Evolutionary conservation across 1,139 yeast genomes (phyloP).

Genomic region (Keqinozyma sinolaborantium): DNA sequence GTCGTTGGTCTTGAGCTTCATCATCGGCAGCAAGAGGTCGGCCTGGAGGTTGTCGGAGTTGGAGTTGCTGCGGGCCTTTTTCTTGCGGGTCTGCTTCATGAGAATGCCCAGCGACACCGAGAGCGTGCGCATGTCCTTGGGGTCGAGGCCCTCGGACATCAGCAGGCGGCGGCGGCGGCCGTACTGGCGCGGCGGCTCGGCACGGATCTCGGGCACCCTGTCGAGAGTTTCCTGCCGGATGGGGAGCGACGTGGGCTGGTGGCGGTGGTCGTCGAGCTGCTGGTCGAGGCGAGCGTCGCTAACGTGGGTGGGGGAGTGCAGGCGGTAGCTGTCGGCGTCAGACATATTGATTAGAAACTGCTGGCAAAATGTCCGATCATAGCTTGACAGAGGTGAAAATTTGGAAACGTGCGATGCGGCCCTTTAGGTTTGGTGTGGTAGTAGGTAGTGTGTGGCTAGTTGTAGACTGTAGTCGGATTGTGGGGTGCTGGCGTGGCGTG

Average conservation of each 20-base stretch:
- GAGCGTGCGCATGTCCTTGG: conserved; percentile 14
- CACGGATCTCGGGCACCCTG: conserved; percentile 1
- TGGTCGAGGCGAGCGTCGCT: conserved; percentile 50
- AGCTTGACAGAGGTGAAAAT: too few relatives aligned
- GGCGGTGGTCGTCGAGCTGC: conserved; percentile 54
- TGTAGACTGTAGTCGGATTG: too few relatives aligned
- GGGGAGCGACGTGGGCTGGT: conserved; percentile 46
- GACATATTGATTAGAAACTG: conserved; percentile 29
- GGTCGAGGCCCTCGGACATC: conserved; percentile 7
- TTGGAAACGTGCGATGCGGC: too few relatives aligned
- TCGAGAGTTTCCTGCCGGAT: conserved; percentile 1
- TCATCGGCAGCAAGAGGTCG: conserved; percentile 31
- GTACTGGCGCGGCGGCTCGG: conserved; percentile 3
- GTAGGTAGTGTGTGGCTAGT: too few relatives aligned
- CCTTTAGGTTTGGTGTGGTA: too few relatives aligned
- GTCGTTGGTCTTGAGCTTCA: conserved; percentile 30
- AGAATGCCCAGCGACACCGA: not conserved
- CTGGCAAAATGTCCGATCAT: not conserved
- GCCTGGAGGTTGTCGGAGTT: conserved; percentile 18
- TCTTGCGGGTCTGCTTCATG: conserved; percentile 6
- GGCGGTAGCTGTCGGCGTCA: conserved; percentile 40
- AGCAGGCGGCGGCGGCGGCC: not conserved
- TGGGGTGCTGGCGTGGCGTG: too few relatives aligned
- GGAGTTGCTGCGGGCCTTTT: conserved; percentile 15
- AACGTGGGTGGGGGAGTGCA: conserved; percentile 32